Conservation (phyloP, 2,329 filamentous ascomycete genomes). For the Cordyceps cicadae region DNA sequence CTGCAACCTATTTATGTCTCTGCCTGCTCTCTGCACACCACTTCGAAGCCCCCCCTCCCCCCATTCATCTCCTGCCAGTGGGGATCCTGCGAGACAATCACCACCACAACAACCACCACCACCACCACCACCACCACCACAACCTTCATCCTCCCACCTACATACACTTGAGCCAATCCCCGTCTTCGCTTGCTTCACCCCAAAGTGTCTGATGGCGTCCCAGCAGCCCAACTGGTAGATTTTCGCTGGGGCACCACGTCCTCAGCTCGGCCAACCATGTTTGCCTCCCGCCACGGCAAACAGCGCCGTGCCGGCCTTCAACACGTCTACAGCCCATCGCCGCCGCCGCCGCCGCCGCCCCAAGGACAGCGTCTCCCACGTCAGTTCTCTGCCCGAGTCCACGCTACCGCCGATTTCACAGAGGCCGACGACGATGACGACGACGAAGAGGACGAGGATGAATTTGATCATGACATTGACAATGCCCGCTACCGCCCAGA, state of each 20-base stretch:
- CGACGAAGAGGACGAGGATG: slow-evolving; percentile 40
- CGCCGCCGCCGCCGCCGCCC: slow-evolving; percentile 25
- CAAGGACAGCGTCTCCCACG: slow-evolving; percentile 17
- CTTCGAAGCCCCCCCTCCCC: background rate
- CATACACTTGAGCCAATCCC: background rate
- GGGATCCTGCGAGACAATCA: background rate
- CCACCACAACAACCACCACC: background rate
- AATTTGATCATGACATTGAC: slow-evolving; percentile 31
- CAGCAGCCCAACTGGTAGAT: background rate
- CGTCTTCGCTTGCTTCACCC: background rate
- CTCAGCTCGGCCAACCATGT: slow-evolving; percentile 22
- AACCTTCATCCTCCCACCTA: background rate
- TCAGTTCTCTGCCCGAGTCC: slow-evolving; percentile 26
- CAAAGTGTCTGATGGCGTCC: slow-evolving; percentile 3
- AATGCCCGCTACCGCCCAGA: slow-evolving; percentile 39
- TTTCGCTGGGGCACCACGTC: background rate
- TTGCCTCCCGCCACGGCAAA: slow-evolving; percentile 28
- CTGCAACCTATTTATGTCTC: background rate
- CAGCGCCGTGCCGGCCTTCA: slow-evolving; percentile 24
- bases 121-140: background rate
- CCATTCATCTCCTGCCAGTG: background rate
- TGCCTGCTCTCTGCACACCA: background rate
- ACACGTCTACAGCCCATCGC: slow-evolving; percentile 23
- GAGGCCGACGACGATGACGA: slow-evolving; percentile 56
- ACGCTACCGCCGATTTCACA: slow-evolving; percentile 57